Percentiles rank a stretch among this genome's conserved stretches.
These are phyloP conservation scores for Orbilia brochopaga DNA, from an alignment of 2,329 filamentous ascomycete species.

Conservation along the genomic window DNA sequence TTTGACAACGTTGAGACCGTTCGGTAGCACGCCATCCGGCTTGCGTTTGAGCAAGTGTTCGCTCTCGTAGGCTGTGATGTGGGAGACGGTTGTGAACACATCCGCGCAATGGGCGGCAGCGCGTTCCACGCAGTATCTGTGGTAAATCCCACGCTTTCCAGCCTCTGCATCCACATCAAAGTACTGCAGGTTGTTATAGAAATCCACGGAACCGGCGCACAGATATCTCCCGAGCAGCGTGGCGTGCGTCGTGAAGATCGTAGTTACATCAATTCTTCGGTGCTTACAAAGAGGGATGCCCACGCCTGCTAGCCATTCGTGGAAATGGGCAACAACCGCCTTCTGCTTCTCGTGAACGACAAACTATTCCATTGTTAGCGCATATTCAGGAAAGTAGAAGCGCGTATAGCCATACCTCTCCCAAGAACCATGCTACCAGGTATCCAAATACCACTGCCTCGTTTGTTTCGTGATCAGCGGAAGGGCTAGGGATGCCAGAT, in stretches of 20 bases:
- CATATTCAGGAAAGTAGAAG: slow-evolving; percentile 9
- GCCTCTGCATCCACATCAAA: slow-evolving; percentile 97
- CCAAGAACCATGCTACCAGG: slow-evolving; percentile 94
- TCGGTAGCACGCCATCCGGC: slow-evolving; percentile 93
- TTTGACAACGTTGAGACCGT: slow-evolving; percentile 97
- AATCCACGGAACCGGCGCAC: slow-evolving; percentile 95
- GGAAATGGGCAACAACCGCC: slow-evolving; percentile 96
- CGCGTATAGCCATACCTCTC: slow-evolving; percentile 73
- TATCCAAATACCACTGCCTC: slow-evolving; percentile 98
- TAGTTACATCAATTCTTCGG: slow-evolving; percentile 92
- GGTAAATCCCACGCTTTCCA: slow-evolving; percentile 97
- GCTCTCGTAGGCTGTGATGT: slow-evolving; percentile 97
- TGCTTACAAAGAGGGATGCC: slow-evolving; percentile 90
- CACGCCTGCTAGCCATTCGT: slow-evolving; percentile 97
- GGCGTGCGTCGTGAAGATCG: slow-evolving; percentile 97
- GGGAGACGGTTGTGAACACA: slow-evolving; percentile 97
- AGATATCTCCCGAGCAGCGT: slow-evolving; percentile 94
- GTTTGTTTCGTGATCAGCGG: slow-evolving; percentile 91
- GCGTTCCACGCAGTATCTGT: slow-evolving; percentile 96
- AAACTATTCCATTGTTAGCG: slow-evolving; percentile 66
- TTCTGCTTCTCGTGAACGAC: slow-evolving; percentile 89
- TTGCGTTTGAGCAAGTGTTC: slow-evolving; percentile 97
- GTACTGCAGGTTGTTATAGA: slow-evolving; percentile 97
- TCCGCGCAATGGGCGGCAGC: slow-evolving; percentile 89
- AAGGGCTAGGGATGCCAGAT: slow-evolving; percentile 90